Base-by-base conservation (phyloP, 106 monocot genomes). In the Xerophyta viscosa region DNA sequence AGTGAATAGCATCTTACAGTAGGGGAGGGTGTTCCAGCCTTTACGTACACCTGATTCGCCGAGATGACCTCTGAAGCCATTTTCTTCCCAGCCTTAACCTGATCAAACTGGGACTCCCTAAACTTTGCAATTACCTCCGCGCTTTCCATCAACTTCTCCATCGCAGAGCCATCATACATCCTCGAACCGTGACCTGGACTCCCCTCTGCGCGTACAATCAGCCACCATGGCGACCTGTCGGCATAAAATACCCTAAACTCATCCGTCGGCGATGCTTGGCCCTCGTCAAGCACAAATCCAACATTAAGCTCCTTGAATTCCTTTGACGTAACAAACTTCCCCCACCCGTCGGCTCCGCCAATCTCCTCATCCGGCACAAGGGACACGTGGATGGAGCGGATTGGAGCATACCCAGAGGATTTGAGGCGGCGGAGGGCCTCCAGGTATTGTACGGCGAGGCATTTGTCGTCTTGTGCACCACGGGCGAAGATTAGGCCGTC, bases 401-500 rank as follows among this genome's bases (percentile, higher is more conserved):
- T 60, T 2, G 96, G 96, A n/a, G 51, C 20, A 53, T 85, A 96
- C 26, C 58, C 48, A 19, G 70, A 29, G 21, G 31, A 60, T 15
- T 54, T 67, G 54, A 96, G 76, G 27, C 36, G 53, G 26, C 88
- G 75, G 46, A 96, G 37, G 30, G 96, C 81, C 68, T 96, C 84
- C 27, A 96, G 48, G 71, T 85, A 77, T 68, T 96, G 96, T 59
- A 89, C 50, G 14, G 78, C 81, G 61, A 96, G 48, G 81, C 52
- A 96, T 61, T 96, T 96, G 69, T 96, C 88, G 66, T 96, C 96
- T 63, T 96, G 96, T 8, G 96, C 69, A 53, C 96, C 96, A 27
- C 96, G 81, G 31, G 88, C 88, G 63, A 73, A 96, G 51, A 96
- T 69, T 29, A 81, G 69, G 44, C 91, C 91, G 47, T 22, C 44